Evolutionary conservation across 78 protist species (phyloP), one percentile per base, ranked within the genome.

Genomic region (Polysphondylium violaceum): DNA sequence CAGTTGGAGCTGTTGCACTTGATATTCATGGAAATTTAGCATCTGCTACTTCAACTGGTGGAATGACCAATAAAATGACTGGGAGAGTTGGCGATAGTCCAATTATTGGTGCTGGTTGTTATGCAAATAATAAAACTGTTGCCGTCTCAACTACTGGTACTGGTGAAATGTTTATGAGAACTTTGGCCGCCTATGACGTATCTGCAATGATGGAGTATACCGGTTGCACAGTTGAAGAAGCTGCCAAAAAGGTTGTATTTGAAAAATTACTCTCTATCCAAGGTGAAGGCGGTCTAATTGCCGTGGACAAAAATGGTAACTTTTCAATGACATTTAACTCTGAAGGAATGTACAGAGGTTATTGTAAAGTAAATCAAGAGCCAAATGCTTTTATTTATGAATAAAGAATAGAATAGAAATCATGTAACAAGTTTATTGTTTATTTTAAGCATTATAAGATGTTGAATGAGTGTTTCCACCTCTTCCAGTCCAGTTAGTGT

Each of bases 401-500:
- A n/a, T n/a, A n/a, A n/a, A n/a, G n/a, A n/a, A n/a, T n/a, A n/a
- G n/a, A n/a, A n/a, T n/a, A n/a, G n/a, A n/a, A n/a, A n/a, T n/a
- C n/a, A n/a, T n/a, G n/a, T n/a, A n/a, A n/a, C n/a, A n/a, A n/a
- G n/a, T n/a, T n/a, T n/a, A n/a, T n/a, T n/a, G n/a, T n/a, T n/a
- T n/a, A n/a, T n/a, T 55, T 63, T 63, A 63, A 63, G 21, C 21
- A 63, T 21, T 63, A 23, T 81, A 81, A 19, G 69, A 25, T 3
- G 73, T 69, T 2, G 53, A 29, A 25, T 56, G 72, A 68, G 90
- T 81, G 44, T 14, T 12, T n/a, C 90, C 90, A 58, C 90, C 78
- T 58, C 90, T 51, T 61, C 95, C 97, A 9, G 95, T 78, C 98
- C 98, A 96, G 51, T 94, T 81, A 33, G 89, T 68, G 75, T 96